phyloP scores from a whole-genome alignment of 169 alveolate species.

The Blepharisma undulans region DNA sequence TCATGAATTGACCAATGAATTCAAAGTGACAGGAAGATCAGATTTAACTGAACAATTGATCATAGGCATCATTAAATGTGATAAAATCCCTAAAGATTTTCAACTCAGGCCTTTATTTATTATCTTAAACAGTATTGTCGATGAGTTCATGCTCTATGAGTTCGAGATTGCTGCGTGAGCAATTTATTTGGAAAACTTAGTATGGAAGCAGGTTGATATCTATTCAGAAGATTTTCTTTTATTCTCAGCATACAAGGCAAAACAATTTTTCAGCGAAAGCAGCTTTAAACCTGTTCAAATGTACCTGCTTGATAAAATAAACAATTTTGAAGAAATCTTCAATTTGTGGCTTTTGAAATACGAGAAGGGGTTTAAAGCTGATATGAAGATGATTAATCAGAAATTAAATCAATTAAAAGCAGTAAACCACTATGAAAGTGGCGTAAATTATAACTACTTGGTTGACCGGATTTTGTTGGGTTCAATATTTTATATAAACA shows the following conservation, averaged over 20 bases:
- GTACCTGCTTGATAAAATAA: neutral
- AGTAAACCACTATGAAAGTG: neutral
- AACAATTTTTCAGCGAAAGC: neutral
- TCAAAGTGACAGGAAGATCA: neutral
- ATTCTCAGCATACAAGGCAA: neutral
- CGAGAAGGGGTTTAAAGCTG: neutral
- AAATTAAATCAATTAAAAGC: too few relatives aligned
- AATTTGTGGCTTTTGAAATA: neutral
- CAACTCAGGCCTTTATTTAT: neutral
- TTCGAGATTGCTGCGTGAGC: neutral
- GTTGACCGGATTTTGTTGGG: neutral
- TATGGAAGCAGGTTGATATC: neutral
- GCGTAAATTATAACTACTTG: too few relatives aligned
- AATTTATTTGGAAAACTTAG: neutral
- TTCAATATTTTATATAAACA: neutral
- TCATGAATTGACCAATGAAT: neutral
- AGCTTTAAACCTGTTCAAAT: neutral
- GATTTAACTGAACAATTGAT: neutral
- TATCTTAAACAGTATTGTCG: neutral
- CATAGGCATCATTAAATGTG: neutral
- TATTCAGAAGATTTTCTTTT: neutral
- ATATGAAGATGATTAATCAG: neutral
- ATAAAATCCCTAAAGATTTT: neutral
- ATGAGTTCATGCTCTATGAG: neutral
- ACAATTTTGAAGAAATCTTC: neutral